These are phyloP conservation scores for Excoecaria agallocha DNA, from an alignment of 345 rosid species.

Conservation along the genomic window DNA sequence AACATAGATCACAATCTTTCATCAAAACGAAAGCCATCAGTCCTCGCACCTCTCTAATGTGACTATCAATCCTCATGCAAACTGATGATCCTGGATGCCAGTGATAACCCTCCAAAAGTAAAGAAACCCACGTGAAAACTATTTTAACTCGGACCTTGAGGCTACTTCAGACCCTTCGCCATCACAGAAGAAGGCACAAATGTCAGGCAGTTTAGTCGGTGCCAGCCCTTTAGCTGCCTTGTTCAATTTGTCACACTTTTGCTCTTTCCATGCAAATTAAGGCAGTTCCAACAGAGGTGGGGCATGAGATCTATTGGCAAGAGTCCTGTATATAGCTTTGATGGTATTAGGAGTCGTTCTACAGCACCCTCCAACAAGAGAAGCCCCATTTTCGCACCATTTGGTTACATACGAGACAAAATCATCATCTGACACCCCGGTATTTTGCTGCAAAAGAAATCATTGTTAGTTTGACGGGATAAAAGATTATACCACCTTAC, in stretches of 20 bases:
- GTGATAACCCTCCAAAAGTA: not conserved
- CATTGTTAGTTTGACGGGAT: not conserved
- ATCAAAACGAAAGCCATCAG: not conserved
- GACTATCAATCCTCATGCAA: not conserved
- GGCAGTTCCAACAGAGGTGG: constrained; percentile 3
- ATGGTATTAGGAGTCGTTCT: constrained; percentile 64
- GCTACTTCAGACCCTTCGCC: not conserved
- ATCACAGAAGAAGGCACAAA: not conserved
- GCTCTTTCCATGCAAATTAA: not conserved
- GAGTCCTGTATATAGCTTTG: constrained; percentile 49
- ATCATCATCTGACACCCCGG: constrained; percentile 68
- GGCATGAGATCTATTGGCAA: constrained; percentile 35
- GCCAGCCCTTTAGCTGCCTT: not conserved
- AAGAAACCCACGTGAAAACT: not conserved
- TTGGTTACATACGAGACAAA: constrained; percentile 63
- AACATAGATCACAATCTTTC: not conserved
- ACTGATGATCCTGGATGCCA: not conserved
- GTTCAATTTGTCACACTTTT: constrained; percentile 1
- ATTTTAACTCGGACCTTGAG: not conserved
- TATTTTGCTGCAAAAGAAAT: constrained; percentile 51
- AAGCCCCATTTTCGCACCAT: constrained; percentile 70
- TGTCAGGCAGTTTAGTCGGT: not conserved
- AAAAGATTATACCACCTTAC: not conserved
- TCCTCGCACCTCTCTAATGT: not conserved
- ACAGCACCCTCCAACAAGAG: constrained; percentile 57